Conservation (phyloP, 805 yeast genomes). For the Candida stauntonica region DNA sequence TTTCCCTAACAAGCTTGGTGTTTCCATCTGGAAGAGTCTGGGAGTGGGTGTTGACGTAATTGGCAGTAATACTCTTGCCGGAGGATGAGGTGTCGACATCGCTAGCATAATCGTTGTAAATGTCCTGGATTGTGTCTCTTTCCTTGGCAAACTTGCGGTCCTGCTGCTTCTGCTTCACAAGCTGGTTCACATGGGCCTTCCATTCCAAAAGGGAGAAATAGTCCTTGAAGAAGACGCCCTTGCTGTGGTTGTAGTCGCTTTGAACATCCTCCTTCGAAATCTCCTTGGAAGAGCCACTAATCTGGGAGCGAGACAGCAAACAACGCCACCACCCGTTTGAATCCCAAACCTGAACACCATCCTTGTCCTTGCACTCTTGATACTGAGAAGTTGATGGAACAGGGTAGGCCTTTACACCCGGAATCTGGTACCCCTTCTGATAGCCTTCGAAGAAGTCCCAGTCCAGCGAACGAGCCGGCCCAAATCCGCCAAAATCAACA, state of each 20-base stretch:
- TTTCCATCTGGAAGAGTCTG: conserved; percentile 40
- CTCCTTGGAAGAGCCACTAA: conserved; percentile 26
- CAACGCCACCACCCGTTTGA: conserved; percentile 86
- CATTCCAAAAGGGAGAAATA: conserved; percentile 65
- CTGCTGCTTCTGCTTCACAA: conserved; percentile 36
- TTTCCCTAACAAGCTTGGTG: conserved; percentile 35
- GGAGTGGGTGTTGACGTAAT: conserved; percentile 16
- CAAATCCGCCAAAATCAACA: conserved; percentile 1
- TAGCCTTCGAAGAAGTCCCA: conserved; percentile 14
- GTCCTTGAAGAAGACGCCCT: conserved; percentile 60
- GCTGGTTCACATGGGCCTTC: conserved; percentile 51
- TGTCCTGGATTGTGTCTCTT: conserved; percentile 13
- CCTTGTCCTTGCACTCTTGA: conserved; percentile 53
- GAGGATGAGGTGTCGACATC: background rate
- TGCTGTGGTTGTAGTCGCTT: conserved; percentile 36
- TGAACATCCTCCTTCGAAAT: conserved; percentile 57
- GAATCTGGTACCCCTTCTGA: conserved; percentile 10
- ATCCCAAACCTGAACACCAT: conserved; percentile 83
- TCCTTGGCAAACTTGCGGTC: conserved; percentile 13
- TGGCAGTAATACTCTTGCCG: background rate
- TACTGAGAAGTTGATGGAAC: conserved; percentile 57
- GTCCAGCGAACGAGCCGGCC: conserved; percentile 7
- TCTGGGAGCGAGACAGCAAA: conserved; percentile 59
- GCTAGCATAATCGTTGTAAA: conserved; percentile 12
- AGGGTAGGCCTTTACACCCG: conserved; percentile 49